Base-by-base conservation (phyloP, 306 rosid species). In the Boehmeria nivea region DNA sequence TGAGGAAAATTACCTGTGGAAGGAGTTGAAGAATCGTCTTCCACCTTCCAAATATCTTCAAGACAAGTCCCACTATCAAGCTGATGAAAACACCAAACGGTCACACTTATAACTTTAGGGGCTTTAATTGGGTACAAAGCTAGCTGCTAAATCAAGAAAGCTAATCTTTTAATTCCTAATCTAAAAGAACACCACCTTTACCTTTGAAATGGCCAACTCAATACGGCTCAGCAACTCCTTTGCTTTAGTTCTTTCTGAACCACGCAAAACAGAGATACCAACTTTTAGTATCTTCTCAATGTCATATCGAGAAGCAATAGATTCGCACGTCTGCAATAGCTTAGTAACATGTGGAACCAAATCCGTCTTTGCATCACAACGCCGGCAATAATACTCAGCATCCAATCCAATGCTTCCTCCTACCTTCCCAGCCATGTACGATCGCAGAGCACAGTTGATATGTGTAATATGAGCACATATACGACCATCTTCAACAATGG, bases 401-500 rank as follows among this genome's bases (percentile, higher is more conserved):
- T 91, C 87, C 56, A 91, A 60, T 24, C 83, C 87, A 51, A 91
- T 78, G 46, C 54, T 71, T 66, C 79, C 80, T 55, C 85, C 89
- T 26, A 91, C 77, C 1, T 84, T 81, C 65, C 96, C 96, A 48
- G 95, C 99, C 80, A 77, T 38, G 59, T 52, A 71, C 40, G 74
- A 50, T 45, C 83, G 72, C 44, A 91, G 73, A 27, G 89, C 96
- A 21, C 99, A 91, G 40, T 79, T 84, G 68, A 87, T 19, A 64
- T 87, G 99, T 6, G 89, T 78, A 73, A 81, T 68, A 72, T 91
- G 96, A 43, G 83, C 95, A 63, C 99, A 87, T 14, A 81, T 75
- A 59, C 48, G 51, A 9, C 59, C 78, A 19, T 59, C 87, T 34
- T 57, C 65, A 12, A 12, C 59, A 28, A 61, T 49, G 17, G 69